These are phyloP conservation scores for Didymella glomerata DNA, from an alignment of 2,329 filamentous ascomycete species.

Conservation along the genomic window DNA sequence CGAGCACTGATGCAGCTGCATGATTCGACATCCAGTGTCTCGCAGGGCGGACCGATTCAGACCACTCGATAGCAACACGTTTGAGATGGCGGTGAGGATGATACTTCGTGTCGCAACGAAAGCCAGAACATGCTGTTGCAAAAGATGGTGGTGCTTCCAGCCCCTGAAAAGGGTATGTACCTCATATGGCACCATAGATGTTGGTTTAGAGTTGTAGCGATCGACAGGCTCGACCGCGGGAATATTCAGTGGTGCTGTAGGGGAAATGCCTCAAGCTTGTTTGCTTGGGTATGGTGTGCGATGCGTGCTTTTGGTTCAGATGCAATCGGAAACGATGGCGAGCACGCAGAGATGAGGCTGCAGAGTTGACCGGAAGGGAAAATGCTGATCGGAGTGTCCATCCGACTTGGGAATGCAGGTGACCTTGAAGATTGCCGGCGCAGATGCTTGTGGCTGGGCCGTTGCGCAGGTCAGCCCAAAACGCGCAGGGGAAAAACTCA, in stretches of 20 bases:
- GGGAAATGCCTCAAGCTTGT: slow-evolving; percentile 13
- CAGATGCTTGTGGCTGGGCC: slow-evolving; percentile 8
- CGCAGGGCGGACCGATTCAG: slow-evolving; percentile 17
- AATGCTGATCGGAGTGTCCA: slow-evolving; percentile 5
- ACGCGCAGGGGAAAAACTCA: slow-evolving; percentile 1
- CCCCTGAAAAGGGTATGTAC: slow-evolving; percentile 3
- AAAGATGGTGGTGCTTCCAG: slow-evolving; percentile 8
- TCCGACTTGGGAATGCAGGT: slow-evolving; percentile 3
- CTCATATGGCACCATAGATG: slow-evolving; percentile 16
- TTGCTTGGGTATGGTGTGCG: background rate
- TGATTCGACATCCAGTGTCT: slow-evolving; percentile 8
- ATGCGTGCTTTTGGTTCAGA: background rate
- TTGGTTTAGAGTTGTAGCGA: slow-evolving; percentile 25
- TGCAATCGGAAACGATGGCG: slow-evolving; percentile 5
- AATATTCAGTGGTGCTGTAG: slow-evolving; percentile 5
- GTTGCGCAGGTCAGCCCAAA: slow-evolving; percentile 10
- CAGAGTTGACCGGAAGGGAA: slow-evolving; percentile 7
- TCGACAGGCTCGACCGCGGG: slow-evolving; percentile 17
- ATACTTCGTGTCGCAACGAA: slow-evolving; percentile 11
- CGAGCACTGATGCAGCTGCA: slow-evolving; percentile 9
- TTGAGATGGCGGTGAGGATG: slow-evolving; percentile 17
- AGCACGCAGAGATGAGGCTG: background rate
- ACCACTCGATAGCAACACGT: slow-evolving; percentile 7
- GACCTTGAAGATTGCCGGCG: background rate
- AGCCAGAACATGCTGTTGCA: slow-evolving; percentile 11